Percentiles rank a stretch among this genome's conserved stretches.
phyloP scores from a whole-genome alignment of 371 early-diverging fungal genomes.

The Rhizopus arrhizus region DNA sequence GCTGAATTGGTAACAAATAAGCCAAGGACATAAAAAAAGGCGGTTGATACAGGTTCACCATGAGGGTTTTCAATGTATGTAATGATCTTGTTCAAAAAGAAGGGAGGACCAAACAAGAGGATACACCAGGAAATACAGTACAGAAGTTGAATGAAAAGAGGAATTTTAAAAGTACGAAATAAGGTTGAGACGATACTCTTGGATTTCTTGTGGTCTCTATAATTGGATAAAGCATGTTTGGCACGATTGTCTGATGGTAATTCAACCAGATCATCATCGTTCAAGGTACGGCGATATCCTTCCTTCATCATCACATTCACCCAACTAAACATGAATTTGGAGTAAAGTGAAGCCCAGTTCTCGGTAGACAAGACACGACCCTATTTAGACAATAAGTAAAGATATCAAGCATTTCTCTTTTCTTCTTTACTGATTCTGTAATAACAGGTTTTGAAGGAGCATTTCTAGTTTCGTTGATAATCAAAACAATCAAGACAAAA shows the following conservation, averaged over 20 bases:
- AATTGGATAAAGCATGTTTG: constrained; percentile 30
- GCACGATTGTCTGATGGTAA: constrained; percentile 43
- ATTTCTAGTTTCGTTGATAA: constrained; percentile 41
- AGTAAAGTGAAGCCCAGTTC: constrained; percentile 57
- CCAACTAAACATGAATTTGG: constrained; percentile 59
- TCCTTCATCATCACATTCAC: constrained; percentile 56
- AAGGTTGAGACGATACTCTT: constrained; percentile 27
- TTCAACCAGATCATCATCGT: constrained; percentile 56
- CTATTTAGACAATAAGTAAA: constrained; percentile 7
- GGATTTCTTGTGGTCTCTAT: constrained; percentile 20
- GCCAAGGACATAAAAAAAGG: constrained; percentile 66
- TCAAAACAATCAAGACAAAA: constrained; percentile 22
- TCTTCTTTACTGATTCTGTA: constrained; percentile 33
- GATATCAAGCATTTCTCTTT: no score
- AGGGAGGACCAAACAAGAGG: constrained; percentile 59
- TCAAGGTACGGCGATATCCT: constrained; percentile 49
- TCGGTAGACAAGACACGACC: constrained; percentile 53
- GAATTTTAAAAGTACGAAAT: constrained; percentile 38
- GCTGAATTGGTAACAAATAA: constrained; percentile 54
- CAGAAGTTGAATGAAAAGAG: constrained; percentile 41
- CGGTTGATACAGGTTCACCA: constrained; percentile 36
- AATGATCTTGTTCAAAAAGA: constrained; percentile 61
- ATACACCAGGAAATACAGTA: constrained; percentile 57
- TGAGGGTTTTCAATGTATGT: constrained; percentile 52
- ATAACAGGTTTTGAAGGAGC: constrained; percentile 33